These are phyloP conservation scores for Fusarium succisae DNA, from an alignment of 2,329 filamentous ascomycete species.

Conservation along the genomic window DNA sequence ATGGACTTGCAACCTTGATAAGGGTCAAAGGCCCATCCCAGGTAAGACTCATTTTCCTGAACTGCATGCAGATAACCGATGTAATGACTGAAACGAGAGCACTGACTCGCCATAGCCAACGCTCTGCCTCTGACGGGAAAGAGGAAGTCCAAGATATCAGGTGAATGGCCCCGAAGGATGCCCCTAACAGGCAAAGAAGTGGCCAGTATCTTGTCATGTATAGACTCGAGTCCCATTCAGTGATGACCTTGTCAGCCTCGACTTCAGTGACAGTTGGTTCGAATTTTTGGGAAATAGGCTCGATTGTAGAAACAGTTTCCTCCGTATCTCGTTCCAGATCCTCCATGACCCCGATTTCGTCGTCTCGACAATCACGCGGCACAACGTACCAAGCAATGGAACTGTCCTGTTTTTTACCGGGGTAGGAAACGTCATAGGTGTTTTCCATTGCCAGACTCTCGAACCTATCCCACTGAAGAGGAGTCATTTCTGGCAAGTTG, in stretches of 20 bases:
- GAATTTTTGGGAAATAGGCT: neutral
- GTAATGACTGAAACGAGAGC: constrained; percentile 4
- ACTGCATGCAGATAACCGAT: constrained; percentile 9
- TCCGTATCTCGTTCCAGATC: neutral
- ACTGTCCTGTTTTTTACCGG: neutral
- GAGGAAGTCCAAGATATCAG: constrained; percentile 12
- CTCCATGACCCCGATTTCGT: constrained; percentile 2
- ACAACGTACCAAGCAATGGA: constrained; percentile 18
- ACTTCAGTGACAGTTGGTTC: neutral
- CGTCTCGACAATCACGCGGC: constrained; percentile 5
- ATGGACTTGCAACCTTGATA: constrained; percentile 5
- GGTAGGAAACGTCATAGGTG: neutral
- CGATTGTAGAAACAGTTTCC: neutral
- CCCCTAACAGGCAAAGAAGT: constrained; percentile 13
- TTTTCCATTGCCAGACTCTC: constrained; percentile 11
- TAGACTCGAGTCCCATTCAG: constrained; percentile 9
- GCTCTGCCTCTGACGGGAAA: constrained; percentile 13
- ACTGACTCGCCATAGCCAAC: constrained; percentile 15
- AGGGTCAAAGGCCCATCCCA: constrained; percentile 9
- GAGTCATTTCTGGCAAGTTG: neutral
- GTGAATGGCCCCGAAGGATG: constrained; percentile 15
- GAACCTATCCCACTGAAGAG: neutral
- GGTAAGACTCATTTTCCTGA: constrained; percentile 4
- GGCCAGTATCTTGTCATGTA: constrained; percentile 26
- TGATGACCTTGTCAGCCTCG: neutral